These are phyloP conservation scores for Elsinoe perseae DNA, from an alignment of 2,329 filamentous ascomycete genomes.

Conservation along the genomic window DNA sequence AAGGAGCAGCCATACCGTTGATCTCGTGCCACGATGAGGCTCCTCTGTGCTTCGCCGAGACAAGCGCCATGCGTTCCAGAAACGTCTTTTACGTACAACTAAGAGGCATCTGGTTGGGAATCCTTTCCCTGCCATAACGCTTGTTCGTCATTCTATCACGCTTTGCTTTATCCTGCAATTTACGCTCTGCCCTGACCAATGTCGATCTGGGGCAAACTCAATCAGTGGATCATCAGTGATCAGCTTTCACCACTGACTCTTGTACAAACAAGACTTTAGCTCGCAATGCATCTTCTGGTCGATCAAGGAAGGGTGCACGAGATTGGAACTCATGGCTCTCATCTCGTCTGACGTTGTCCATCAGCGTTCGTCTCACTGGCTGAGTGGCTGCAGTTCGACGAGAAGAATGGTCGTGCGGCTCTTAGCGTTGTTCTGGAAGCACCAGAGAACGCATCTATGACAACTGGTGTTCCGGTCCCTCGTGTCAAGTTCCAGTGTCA, in stretches of 20 bases:
- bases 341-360: neutral
- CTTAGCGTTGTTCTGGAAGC: neutral
- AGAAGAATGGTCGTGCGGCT: neutral
- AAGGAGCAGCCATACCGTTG: neutral
- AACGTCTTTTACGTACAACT: neutral
- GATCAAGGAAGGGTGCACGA: neutral
- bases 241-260: neutral
- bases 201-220: constrained; percentile 1
- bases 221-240: neutral
- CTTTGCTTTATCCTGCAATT: neutral
- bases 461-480: neutral
- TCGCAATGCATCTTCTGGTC: neutral
- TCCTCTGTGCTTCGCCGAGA: neutral
- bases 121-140: neutral
- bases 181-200: neutral
- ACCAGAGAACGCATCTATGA: neutral
- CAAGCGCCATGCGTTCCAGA: neutral
- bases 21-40: neutral
- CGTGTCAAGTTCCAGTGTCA: neutral
- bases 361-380: neutral
- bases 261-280: neutral
- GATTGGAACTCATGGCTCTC: neutral
- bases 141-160: neutral
- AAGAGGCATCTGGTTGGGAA: neutral
- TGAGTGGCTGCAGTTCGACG: neutral